Evolutionary conservation across 352 stramenopile species (phyloP).

Genomic region (Phytopythium kandeliae): DNA sequence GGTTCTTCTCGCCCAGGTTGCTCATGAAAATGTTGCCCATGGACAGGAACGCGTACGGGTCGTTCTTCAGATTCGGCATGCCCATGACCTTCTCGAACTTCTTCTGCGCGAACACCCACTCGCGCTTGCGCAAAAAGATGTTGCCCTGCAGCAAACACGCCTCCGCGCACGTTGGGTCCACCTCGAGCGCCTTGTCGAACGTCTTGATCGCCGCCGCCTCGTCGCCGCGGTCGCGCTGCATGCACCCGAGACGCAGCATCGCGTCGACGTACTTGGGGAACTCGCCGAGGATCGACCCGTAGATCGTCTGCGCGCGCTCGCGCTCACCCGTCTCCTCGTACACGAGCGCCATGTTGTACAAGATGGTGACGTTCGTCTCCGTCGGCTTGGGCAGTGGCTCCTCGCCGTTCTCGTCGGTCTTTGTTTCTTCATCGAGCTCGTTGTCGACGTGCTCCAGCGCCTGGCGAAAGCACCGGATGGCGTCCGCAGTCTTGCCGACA

Average conservation of each 20-base stretch:
- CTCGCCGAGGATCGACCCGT: slow-evolving; percentile 90
- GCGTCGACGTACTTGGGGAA: slow-evolving; percentile 95
- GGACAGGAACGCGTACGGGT: slow-evolving; percentile 95
- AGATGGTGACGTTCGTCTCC: slow-evolving; percentile 88
- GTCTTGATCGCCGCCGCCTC: slow-evolving; percentile 85
- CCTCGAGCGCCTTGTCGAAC: slow-evolving; percentile 92
- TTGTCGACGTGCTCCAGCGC: slow-evolving; percentile 53
- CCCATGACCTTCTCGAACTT: slow-evolving; percentile 93
- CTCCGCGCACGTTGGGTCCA: slow-evolving; percentile 89
- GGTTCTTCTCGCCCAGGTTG: slow-evolving; percentile 93
- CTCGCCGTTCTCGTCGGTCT: slow-evolving; percentile 30
- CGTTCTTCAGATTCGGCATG: slow-evolving; percentile 94
- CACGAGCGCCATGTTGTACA: slow-evolving; percentile 95
- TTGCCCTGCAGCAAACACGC: slow-evolving; percentile 95
- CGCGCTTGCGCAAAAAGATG: slow-evolving; percentile 92
- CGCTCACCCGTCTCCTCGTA: slow-evolving; percentile 92
- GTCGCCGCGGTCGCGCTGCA: slow-evolving; percentile 91
- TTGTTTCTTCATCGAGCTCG: slow-evolving; percentile 34
- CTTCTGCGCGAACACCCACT: slow-evolving; percentile 94
- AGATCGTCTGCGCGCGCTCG: slow-evolving; percentile 87
- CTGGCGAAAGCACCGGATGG: slow-evolving; percentile 89
- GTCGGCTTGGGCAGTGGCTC: slow-evolving; percentile 41
- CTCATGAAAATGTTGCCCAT: slow-evolving; percentile 99
- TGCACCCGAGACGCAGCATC: slow-evolving; percentile 91
- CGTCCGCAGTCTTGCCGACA: slow-evolving; percentile 86